phyloP scores from a whole-genome alignment of 23 red algal genomes.

The Pyropia yezoensis region DNA sequence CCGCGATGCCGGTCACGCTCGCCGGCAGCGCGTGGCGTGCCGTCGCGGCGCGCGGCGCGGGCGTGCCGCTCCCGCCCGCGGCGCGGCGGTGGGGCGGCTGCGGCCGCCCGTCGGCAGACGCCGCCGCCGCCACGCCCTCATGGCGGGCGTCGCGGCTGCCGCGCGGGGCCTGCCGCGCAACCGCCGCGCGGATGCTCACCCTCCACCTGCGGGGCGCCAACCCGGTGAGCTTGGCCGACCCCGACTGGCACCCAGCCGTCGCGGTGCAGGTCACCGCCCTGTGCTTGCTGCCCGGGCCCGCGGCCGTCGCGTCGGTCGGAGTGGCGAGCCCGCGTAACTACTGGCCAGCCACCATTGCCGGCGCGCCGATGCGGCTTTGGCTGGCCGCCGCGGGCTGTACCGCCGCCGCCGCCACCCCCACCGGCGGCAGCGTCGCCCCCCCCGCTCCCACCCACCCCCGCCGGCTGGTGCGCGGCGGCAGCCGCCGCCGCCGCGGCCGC shows the following conservation, averaged over 20 bases:
- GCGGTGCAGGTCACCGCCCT: slow-evolving; percentile 69
- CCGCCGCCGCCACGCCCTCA: slow-evolving; percentile 14
- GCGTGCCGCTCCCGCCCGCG: too few relatives aligned
- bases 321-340: slow-evolving; percentile 72
- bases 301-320: slow-evolving; percentile 16
- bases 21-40: too few relatives aligned
- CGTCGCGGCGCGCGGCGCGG: too few relatives aligned
- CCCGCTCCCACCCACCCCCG: slow-evolving; percentile 23
- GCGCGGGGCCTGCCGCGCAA: slow-evolving; percentile 49
- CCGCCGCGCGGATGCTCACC: slow-evolving; percentile 70
- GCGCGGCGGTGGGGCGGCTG: too few relatives aligned
- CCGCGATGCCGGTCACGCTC: too few relatives aligned
- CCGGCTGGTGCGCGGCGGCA: slow-evolving; percentile 12
- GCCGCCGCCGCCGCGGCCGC: too few relatives aligned
- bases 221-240: slow-evolving; percentile 70
- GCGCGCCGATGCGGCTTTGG: too few relatives aligned
- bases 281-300: slow-evolving; percentile 63
- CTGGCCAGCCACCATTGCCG: slow-evolving; percentile 18
- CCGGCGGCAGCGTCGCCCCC: background rate
- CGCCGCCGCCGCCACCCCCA: slow-evolving; percentile 6
- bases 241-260: slow-evolving; percentile 81
- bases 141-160: slow-evolving; percentile 70
- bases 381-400: too few relatives aligned
- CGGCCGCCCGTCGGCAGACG: too few relatives aligned
- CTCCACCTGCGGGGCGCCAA: slow-evolving; percentile 86